A percentile compares a stretch with the other conserved stretches of the same genome.
Evolutionary conservation across 805 yeast genomes (phyloP).

Genomic region (Blastobotrys parvus): DNA sequence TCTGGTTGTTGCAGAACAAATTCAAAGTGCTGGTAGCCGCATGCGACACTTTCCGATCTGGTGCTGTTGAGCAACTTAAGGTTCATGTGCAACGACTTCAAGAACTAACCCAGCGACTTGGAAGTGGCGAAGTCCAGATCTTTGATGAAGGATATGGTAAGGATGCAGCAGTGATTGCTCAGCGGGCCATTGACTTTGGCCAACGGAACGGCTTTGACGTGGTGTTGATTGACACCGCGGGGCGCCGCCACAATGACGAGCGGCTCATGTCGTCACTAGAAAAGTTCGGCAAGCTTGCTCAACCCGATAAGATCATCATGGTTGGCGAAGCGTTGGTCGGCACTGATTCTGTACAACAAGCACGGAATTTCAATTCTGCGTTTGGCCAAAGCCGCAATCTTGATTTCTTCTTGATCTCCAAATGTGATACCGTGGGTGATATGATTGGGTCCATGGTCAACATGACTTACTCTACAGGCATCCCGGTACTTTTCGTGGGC

Average conservation of each 20-base stretch:
- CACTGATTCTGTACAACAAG: slow-evolving; percentile 94
- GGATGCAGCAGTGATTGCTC: slow-evolving; percentile 92
- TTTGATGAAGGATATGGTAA: slow-evolving; percentile 96
- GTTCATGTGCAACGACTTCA: slow-evolving; percentile 85
- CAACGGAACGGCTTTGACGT: slow-evolving; percentile 64
- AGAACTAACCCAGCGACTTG: slow-evolving; percentile 48
- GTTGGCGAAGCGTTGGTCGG: slow-evolving; percentile 98
- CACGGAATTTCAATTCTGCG: slow-evolving; percentile 84
- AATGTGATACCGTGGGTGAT: slow-evolving; percentile 96
- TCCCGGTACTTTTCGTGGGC: slow-evolving; percentile 92
- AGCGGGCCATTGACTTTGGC: slow-evolving; percentile 79
- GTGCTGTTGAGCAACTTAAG: slow-evolving; percentile 95
- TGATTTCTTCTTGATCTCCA: slow-evolving; percentile 87
- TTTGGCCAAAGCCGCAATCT: slow-evolving; percentile 75
- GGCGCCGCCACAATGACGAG: slow-evolving; percentile 92
- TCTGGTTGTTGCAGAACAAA: slow-evolving; percentile 89
- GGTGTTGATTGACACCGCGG: slow-evolving; percentile 93
- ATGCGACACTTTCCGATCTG: slow-evolving; percentile 95
- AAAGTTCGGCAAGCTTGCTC: slow-evolving; percentile 89
- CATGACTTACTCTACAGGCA: slow-evolving; percentile 93
- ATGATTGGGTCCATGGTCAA: slow-evolving; percentile 94
- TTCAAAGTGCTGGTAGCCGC: slow-evolving; percentile 85
- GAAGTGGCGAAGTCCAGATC: slow-evolving; percentile 52
- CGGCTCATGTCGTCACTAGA: slow-evolving; percentile 92
- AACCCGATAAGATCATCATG: slow-evolving; percentile 95